phyloP scores from a whole-genome alignment of 129 eudicot genomes.

The Artemisia annua region DNA sequence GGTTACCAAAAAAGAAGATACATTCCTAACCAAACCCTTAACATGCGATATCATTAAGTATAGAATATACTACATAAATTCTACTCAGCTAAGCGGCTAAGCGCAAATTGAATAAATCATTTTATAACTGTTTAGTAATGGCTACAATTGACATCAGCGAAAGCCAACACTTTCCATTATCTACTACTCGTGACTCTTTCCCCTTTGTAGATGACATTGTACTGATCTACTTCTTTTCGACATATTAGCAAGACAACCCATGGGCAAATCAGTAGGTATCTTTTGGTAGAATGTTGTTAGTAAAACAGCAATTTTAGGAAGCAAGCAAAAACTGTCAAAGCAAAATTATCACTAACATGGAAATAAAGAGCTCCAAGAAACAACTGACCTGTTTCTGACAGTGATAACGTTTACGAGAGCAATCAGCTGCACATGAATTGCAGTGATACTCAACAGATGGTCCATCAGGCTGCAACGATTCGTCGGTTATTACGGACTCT shows the following conservation, averaged over 20 bases:
- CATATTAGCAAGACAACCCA: neutral
- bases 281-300: neutral
- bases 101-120: too few species aligned
- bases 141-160: neutral
- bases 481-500: constrained; percentile 73
- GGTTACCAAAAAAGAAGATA: too few species aligned
- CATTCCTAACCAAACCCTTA: too few species aligned
- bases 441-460: constrained; percentile 97
- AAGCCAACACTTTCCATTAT: neutral
- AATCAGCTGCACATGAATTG: constrained; percentile 97
- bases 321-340: too few species aligned
- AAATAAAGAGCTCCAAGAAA: constrained; percentile 22
- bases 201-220: neutral
- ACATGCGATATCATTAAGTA: too few species aligned
- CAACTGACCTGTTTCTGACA: constrained; percentile 94
- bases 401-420: constrained; percentile 96
- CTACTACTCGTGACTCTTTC: neutral
- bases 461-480: constrained; percentile 71
- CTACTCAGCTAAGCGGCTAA: too few species aligned
- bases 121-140: too few species aligned
- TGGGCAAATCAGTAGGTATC: constrained; percentile 1
- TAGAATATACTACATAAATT: too few species aligned
- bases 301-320: neutral
- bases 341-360: constrained; percentile 1
- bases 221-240: neutral